These are phyloP conservation scores for Astrocystis sublimbata DNA, from an alignment of 495 filamentous ascomycete species.

Conservation along the genomic window DNA sequence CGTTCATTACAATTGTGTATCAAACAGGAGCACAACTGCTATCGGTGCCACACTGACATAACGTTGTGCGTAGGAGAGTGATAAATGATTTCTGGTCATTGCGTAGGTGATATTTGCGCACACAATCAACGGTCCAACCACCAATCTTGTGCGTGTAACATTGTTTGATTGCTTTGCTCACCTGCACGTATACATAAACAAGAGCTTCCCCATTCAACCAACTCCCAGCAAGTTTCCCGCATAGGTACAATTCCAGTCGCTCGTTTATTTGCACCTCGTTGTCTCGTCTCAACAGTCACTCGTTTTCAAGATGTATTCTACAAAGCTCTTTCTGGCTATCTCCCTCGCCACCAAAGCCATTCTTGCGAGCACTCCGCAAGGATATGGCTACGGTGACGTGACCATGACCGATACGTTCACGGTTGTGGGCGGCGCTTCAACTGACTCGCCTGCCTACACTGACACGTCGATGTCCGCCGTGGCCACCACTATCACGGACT, in stretches of 20 bases:
- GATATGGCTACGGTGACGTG: conserved; percentile 14
- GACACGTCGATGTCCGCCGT: not conserved
- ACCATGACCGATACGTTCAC: conserved; percentile 1
- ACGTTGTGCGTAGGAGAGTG: not conserved
- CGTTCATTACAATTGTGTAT: not conserved
- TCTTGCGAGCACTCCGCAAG: conserved; percentile 3
- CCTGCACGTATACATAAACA: conserved; percentile 3
- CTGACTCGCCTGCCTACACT: not conserved
- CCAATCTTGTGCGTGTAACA: not conserved
- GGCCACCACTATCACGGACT: conserved; percentile 7
- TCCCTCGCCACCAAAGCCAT: not conserved
- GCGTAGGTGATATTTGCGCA: not conserved
- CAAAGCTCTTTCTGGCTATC: not conserved
- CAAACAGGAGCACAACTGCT: not conserved
- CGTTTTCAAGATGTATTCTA: conserved; percentile 6
- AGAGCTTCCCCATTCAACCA: not conserved
- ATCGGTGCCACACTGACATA: not conserved
- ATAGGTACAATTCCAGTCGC: too few relatives aligned
- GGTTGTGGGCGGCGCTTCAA: not conserved
- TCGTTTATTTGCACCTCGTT: not conserved
- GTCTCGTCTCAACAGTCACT: not conserved
- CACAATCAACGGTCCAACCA: not conserved
- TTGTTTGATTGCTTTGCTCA: not conserved
- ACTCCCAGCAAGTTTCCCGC: not conserved
- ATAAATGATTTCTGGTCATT: not conserved